These are phyloP conservation scores for Carex kokanica DNA, from an alignment of 176 grass and related monocot species.

Conservation along the genomic window DNA sequence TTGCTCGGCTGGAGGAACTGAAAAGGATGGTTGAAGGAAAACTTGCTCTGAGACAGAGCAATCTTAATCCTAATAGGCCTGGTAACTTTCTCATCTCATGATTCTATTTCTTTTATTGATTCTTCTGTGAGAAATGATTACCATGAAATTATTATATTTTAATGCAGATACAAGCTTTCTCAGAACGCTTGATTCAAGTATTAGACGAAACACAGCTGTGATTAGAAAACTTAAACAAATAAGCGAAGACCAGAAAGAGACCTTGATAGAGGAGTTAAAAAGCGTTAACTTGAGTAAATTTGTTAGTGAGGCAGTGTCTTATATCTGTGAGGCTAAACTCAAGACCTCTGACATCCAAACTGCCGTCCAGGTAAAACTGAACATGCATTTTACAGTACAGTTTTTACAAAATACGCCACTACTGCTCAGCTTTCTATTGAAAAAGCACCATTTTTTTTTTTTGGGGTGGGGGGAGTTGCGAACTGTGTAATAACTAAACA, in stretches of 20 bases:
- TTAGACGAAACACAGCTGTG: slow-evolving; percentile 81
- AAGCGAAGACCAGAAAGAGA: slow-evolving; percentile 84
- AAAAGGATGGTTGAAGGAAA: slow-evolving; percentile 76
- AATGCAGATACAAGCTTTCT: slow-evolving; percentile 80
- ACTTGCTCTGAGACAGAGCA: slow-evolving; percentile 57
- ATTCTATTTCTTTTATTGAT: not conserved
- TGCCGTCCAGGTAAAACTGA: slow-evolving; percentile 72
- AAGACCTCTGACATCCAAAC: slow-evolving; percentile 94
- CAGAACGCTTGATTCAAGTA: slow-evolving; percentile 93
- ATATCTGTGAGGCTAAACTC: slow-evolving; percentile 98
- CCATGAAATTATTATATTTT: slow-evolving; percentile 29
- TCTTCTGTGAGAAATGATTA: slow-evolving; percentile 4
- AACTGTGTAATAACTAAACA: not conserved
- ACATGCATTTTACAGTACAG: not conserved
- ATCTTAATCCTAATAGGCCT: slow-evolving; percentile 94
- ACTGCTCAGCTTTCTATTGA: not conserved
- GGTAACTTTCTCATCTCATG: slow-evolving; percentile 35
- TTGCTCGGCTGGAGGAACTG: slow-evolving; percentile 71
- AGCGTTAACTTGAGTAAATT: slow-evolving; percentile 98
- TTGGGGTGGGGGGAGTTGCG: not conserved
- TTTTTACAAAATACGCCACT: not conserved
- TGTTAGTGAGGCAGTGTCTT: slow-evolving; percentile 94
- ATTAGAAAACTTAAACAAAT: slow-evolving; percentile 97
- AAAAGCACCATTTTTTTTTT: not conserved
- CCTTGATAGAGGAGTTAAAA: slow-evolving; percentile 89